Evolutionary conservation across 495 filamentous ascomycete genomes (phyloP).

Genomic region (Trypethelium eluteriae): DNA sequence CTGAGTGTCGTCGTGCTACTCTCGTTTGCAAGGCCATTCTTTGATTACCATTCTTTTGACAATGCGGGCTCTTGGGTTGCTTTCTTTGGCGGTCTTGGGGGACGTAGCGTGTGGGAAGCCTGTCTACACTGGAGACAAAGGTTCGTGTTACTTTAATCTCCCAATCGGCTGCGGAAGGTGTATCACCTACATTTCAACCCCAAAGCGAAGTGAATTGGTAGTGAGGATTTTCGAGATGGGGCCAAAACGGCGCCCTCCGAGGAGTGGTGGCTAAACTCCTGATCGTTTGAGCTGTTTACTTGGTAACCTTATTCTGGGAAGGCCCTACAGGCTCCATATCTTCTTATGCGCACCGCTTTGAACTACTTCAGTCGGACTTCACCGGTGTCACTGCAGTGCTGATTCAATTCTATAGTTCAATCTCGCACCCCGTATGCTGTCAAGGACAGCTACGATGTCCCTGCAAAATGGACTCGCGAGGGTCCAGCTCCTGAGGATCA

Average conservation of each 20-base stretch:
- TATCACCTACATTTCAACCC: no score
- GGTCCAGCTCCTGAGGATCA: constrained; percentile 39
- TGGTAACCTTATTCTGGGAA: no score
- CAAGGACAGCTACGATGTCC: constrained; percentile 47
- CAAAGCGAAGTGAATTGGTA: no score
- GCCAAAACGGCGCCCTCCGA: no score
- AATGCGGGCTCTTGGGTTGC: not conserved
- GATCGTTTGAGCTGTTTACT: no score
- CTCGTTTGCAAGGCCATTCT: not conserved
- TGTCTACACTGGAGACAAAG: not conserved
- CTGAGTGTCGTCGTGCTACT: not conserved
- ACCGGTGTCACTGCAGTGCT: not conserved
- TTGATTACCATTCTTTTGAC: not conserved
- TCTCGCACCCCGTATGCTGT: constrained; percentile 39
- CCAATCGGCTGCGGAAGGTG: not conserved
- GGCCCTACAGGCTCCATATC: no score
- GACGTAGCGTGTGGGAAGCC: not conserved
- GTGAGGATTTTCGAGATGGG: no score
- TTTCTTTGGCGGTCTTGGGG: constrained; percentile 5
- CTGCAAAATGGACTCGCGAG: constrained; percentile 42
- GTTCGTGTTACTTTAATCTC: not conserved
- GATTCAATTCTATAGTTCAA: not conserved
- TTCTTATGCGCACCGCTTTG: no score
- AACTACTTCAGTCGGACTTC: not conserved
- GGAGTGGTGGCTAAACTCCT: no score